Percentiles rank a stretch among this genome's conserved stretches.
These are phyloP conservation scores for Yamadazyma conglobata DNA, from an alignment of 1,139 yeast genomes.

Conservation along the genomic window DNA sequence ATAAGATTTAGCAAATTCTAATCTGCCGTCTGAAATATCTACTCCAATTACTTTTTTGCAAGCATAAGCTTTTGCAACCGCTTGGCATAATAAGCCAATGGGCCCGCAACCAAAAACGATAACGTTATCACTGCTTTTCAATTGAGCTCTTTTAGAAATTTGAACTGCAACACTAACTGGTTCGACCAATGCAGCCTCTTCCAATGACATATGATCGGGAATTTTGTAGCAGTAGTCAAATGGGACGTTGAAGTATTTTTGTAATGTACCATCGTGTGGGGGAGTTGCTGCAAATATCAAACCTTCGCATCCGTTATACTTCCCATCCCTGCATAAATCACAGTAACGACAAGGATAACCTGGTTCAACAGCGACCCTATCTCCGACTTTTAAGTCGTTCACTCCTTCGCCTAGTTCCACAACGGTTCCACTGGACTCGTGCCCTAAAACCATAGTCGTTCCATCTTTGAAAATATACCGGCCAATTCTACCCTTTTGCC, in stretches of 20 bases:
- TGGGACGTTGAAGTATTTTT: constrained; percentile 61
- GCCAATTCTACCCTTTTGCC: constrained; percentile 76
- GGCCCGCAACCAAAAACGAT: constrained; percentile 34
- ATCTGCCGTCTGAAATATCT: constrained; percentile 26
- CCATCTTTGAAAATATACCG: constrained; percentile 53
- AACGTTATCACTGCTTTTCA: constrained; percentile 24
- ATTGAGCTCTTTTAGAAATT: constrained; percentile 25
- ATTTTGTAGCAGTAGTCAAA: constrained; percentile 53
- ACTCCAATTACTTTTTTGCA: constrained; percentile 28
- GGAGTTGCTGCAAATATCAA: constrained; percentile 92
- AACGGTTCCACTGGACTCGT: constrained; percentile 72
- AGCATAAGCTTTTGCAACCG: constrained; percentile 27
- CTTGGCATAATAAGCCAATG: constrained; percentile 28
- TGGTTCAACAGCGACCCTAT: constrained; percentile 72
- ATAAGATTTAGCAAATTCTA: constrained; percentile 25
- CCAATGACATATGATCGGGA: constrained; percentile 27
- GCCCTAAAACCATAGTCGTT: constrained; percentile 69
- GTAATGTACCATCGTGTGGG: constrained; percentile 51
- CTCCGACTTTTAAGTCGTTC: constrained; percentile 63
- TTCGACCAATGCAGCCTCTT: constrained; percentile 32
- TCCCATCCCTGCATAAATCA: constrained; percentile 70
- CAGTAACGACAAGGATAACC: constrained; percentile 76
- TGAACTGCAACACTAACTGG: constrained; percentile 33
- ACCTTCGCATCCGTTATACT: constrained; percentile 75
- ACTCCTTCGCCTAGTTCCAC: constrained; percentile 64